phyloP scores from a whole-genome alignment of 768 basidiomycete genomes.

The Xanthoconium purpureum region DNA sequence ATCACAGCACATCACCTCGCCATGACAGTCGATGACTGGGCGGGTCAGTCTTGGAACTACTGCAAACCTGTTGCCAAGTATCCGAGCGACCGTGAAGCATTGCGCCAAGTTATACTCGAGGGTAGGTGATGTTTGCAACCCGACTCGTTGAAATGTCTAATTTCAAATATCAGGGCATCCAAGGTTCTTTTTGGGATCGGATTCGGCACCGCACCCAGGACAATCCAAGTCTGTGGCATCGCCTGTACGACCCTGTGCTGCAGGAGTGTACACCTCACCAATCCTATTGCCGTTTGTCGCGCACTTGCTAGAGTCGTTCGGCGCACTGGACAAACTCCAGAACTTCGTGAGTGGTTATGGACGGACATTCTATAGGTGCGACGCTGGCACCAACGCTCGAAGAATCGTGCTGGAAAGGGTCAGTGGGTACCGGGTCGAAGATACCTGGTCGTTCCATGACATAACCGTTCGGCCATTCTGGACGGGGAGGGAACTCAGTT shows the following conservation, averaged over 20 bases:
- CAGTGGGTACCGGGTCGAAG: constrained; percentile 40
- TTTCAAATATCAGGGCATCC: constrained; percentile 61
- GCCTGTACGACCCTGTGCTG: constrained; percentile 77
- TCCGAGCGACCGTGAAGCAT: constrained; percentile 83
- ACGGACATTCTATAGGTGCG: constrained; percentile 69
- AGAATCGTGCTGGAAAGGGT: constrained; percentile 46
- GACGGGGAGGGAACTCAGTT: constrained; percentile 76
- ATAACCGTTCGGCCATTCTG: constrained; percentile 79
- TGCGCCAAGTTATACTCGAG: constrained; percentile 72
- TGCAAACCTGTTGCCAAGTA: constrained; percentile 99
- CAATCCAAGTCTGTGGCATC: constrained; percentile 65
- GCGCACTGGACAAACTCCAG: constrained; percentile 76
- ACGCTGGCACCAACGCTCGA: constrained; percentile 28
- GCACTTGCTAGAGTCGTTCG: constrained; percentile 82
- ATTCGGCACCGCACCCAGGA: constrained; percentile 90
- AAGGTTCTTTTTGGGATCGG: constrained; percentile 95
- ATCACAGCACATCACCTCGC: constrained; percentile 97
- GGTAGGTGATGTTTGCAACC: constrained; percentile 40
- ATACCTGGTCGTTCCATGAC: constrained; percentile 42
- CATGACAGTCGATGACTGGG: constrained; percentile 95
- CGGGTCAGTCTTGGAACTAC: constrained; percentile 91
- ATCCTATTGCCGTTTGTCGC: constrained; percentile 89
- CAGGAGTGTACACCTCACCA: constrained; percentile 94
- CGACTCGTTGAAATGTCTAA: not conserved
- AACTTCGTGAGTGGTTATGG: constrained; percentile 80